These are phyloP conservation scores for Holtermannia corniformis DNA, from an alignment of 768 basidiomycete genomes.

Conservation along the genomic window DNA sequence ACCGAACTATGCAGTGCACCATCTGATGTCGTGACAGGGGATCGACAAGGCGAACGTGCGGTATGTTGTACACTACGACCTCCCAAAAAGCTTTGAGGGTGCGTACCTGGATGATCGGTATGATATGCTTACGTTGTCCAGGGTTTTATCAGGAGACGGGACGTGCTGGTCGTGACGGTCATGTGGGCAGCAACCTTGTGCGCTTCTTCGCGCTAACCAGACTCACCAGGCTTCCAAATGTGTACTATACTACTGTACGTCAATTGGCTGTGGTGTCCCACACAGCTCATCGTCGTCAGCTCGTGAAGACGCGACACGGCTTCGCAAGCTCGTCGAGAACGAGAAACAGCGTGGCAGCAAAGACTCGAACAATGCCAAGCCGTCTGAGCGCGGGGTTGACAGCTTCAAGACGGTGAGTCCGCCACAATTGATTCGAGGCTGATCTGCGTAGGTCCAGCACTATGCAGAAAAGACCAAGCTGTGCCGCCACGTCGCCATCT, in stretches of 20 bases:
- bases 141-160: conserved; percentile 5
- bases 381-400: conserved; percentile 21
- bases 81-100: conserved; percentile 42
- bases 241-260: conserved; percentile 40
- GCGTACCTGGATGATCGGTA: not conserved
- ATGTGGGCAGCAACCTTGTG: conserved; percentile 18
- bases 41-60: conserved; percentile 42
- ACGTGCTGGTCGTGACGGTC: conserved; percentile 41
- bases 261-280: too few species aligned
- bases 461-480: conserved; percentile 29
- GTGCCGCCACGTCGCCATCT: conserved; percentile 40
- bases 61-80: conserved; percentile 42
- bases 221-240: conserved; percentile 34
- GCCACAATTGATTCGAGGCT: not conserved
- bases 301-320: conserved; percentile 36
- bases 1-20: too few species aligned
- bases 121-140: not conserved
- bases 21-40: conserved; percentile 21
- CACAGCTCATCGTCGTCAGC: conserved; percentile 19
- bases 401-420: conserved; percentile 36
- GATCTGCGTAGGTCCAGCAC: conserved; percentile 26
- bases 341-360: conserved; percentile 13
- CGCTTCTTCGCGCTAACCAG: not conserved
- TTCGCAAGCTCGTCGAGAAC: conserved; percentile 23
- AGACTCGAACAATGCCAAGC: conserved; percentile 9